Evolutionary conservation across 2,329 filamentous ascomycete species (phyloP), one percentile per base, ranked within the genome.

Genomic region (Delphinella strobiligena): DNA sequence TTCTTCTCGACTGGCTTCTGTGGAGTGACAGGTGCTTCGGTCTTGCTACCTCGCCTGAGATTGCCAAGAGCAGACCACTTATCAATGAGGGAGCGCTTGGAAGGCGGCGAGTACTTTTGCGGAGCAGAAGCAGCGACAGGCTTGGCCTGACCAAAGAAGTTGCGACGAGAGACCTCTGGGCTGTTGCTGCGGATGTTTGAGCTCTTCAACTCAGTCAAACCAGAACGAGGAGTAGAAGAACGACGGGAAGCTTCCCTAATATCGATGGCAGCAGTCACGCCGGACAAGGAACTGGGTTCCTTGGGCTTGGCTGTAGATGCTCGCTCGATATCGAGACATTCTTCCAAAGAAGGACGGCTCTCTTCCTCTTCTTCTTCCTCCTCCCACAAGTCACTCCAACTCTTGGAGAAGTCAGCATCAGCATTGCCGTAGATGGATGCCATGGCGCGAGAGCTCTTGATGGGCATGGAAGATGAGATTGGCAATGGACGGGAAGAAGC

Each of bases 341-440:
- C 71, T n/a, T 52, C 48, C 17, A 53, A 47, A 15, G 53, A 51
- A 18, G 46, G 37, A 19, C 47, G 47, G 54, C 80, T 75, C 51
- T 80, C 74, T 50, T 83, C 75, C 50, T 83, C 75, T 46, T 82
- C 55, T 54, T 91, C 87, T 39, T 96, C 89, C 60, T 96, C 89
- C 43, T 96, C 89, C 81, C 87, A 95, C 60, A 96, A 78, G 60
- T 98, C 91, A 54, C 88, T 94, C 91, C 91, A 98, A 69, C 91
- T 96, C 80, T 96, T 96, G 41, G 91, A 94, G 35, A 93, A 84
- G 35, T 74, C 68, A 34, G 89, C 82, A 46, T 77, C 74, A 57
- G 82, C 78, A 54, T 78, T 78, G 37, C 83, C 84, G 56, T 93
- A 89, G 37, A 89, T 75, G 55, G 81, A 75, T 4, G 83, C 78